These are phyloP conservation scores for Andalucia godoyi DNA, from an alignment of 78 protist species.

Conservation along the genomic window DNA sequence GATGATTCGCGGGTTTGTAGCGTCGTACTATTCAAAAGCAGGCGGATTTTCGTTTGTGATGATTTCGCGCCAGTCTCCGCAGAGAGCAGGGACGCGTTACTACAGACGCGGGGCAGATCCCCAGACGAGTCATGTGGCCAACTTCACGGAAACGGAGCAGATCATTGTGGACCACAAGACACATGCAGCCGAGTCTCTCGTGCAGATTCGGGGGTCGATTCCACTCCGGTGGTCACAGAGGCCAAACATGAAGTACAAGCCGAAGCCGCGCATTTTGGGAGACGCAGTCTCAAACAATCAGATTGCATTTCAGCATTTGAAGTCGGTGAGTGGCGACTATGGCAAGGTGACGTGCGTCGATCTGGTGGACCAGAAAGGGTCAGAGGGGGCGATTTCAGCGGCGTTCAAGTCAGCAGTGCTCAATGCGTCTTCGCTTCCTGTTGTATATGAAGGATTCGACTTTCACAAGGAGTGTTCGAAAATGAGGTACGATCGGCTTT, in stretches of 20 bases:
- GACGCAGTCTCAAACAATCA: neutral
- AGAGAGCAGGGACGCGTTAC: constrained; percentile 57
- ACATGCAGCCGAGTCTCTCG: neutral
- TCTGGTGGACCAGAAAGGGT: constrained; percentile 46
- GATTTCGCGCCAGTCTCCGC: no score
- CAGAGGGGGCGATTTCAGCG: constrained; percentile 17
- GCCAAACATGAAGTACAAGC: constrained; percentile 13
- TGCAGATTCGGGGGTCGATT: constrained; percentile 50
- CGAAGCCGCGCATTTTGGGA: constrained; percentile 9
- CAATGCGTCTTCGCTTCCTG: no score
- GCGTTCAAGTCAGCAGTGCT: no score
- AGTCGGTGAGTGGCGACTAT: no score
- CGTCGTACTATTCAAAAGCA: neutral
- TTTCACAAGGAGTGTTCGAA: neutral
- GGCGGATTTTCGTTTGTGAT: neutral
- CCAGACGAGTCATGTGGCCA: constrained; percentile 74
- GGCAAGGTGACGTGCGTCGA: constrained; percentile 29
- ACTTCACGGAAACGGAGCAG: constrained; percentile 71
- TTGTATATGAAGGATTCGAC: neutral
- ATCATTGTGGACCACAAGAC: neutral
- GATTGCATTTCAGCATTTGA: no score
- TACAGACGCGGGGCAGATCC: constrained; percentile 72
- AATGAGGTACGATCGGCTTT: neutral
- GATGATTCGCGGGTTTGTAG: no score
- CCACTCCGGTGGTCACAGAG: constrained; percentile 74